Conservation (phyloP, 345 rosid genomes). For the Sonneratia caseolaris region DNA sequence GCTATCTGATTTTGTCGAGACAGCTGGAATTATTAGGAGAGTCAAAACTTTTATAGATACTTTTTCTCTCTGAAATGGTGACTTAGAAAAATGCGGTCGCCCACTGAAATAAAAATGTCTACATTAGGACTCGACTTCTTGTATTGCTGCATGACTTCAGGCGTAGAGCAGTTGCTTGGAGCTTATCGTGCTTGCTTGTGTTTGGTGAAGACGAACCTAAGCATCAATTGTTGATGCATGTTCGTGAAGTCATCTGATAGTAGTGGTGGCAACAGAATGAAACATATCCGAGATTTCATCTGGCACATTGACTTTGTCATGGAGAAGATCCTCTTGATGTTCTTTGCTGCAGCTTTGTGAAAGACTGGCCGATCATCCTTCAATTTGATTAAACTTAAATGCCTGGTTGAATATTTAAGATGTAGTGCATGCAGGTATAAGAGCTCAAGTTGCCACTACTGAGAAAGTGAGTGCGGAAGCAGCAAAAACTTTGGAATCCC, state of each 20-base stretch:
- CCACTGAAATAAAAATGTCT: neutral
- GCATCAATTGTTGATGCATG: neutral
- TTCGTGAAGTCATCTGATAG: neutral
- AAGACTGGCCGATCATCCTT: neutral
- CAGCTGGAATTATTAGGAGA: no score
- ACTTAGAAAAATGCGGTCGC: no score
- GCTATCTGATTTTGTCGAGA: no score
- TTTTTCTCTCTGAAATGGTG: no score
- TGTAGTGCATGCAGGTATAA: conserved; percentile 29
- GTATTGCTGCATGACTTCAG: neutral
- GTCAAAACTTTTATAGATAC: no score
- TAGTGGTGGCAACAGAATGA: neutral
- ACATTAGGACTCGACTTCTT: neutral
- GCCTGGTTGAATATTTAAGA: neutral
- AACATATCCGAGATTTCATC: neutral
- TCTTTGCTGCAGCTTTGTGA: neutral
- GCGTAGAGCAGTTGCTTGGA: neutral
- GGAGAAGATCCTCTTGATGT: neutral
- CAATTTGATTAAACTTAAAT: neutral
- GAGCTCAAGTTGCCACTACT: conserved; percentile 58
- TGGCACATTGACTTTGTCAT: neutral
- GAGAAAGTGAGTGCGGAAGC: conserved; percentile 37
- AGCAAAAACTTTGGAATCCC: conserved; percentile 49
- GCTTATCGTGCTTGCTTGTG: neutral
- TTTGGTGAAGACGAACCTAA: neutral